Evolutionary conservation across 139 green algal species (phyloP), one percentile per base, ranked within the genome.

Genomic region (Asterochloris erici): DNA sequence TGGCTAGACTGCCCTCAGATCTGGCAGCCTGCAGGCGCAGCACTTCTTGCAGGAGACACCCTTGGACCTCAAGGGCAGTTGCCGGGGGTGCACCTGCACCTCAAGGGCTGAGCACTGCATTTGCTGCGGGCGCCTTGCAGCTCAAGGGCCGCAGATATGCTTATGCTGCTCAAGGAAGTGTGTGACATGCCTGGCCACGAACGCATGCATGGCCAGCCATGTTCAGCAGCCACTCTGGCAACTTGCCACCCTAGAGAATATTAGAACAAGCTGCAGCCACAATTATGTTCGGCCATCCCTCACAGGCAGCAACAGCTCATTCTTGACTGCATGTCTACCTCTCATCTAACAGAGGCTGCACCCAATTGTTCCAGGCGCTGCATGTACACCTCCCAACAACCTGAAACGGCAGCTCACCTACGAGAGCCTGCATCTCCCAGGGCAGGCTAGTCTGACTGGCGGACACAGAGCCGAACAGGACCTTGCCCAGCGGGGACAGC

Each of bases 401-500:
- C 60, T 73, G 60, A 24, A 6, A 17, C 15, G 60, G 29, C 12
- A 10, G 13, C 82, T 77, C 24, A 77, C 82, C 75, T 29, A 85
- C 21, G 26, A 28, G 17, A 29, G 69, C 70, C 10, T 54, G 81
- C 54, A 90, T 74, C 77, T 88, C 86, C 24, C 81, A 79, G 11
- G 91, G 86, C 77, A 92, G 75, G 19, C 68, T 73, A 12, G 64
- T 16, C 0, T 71, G 73, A 17, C 71, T 60, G 23, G 71, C 47
- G 0, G 28, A 61, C 26, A 70, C 62, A 12, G 83, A 23, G 28
- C 26, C 63, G 28, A 83, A 86, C 70, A 95, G 81, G 16, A 90
- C 73, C 12, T 63, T 79, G 14, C 87, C 89, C 2, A 79, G 13
- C 6, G 92, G 91, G 9, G 88, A 83, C 26, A 94, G 76, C 9